Evolutionary conservation across 768 basidiomycete species (phyloP).

Genomic region (Tephrocybe sp.): DNA sequence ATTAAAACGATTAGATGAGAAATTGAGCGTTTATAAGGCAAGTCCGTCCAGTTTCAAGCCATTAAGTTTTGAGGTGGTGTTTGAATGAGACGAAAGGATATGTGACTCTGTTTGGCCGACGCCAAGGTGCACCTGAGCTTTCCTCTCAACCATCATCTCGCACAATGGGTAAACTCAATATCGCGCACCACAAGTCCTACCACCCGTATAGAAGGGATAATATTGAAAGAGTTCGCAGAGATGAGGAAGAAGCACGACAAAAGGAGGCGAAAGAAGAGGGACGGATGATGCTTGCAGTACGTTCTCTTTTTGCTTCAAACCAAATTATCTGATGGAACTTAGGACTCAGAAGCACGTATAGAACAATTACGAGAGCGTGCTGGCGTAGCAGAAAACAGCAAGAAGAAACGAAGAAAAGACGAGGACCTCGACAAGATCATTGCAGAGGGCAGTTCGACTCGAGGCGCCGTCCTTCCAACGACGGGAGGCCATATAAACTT

Average conservation of each 20-base stretch:
- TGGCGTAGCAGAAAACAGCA: constrained; percentile 32
- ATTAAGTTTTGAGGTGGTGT: neutral
- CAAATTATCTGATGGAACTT: constrained; percentile 18
- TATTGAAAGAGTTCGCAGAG: constrained; percentile 72
- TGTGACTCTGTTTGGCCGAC: constrained; percentile 6
- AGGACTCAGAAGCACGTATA: constrained; percentile 83
- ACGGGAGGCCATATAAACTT: constrained; percentile 76
- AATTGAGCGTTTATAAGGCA: neutral
- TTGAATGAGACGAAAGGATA: neutral
- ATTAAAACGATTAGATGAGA: neutral
- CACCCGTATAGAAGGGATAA: constrained; percentile 85
- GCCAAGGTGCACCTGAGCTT: neutral
- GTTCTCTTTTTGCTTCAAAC: constrained; percentile 22
- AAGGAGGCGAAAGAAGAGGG: constrained; percentile 72
- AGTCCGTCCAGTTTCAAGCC: neutral
- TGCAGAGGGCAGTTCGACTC: constrained; percentile 29
- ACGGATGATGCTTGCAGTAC: constrained; percentile 66
- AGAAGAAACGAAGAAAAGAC: constrained; percentile 34
- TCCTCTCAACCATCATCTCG: neutral
- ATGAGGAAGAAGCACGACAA: constrained; percentile 75
- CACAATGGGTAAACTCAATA: constrained; percentile 80
- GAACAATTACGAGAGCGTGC: constrained; percentile 61
- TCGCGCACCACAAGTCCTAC: constrained; percentile 90
- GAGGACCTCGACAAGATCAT: constrained; percentile 35
- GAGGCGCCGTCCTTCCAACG: constrained; percentile 37